Evolutionary conservation across 805 yeast species (phyloP).

Genomic region (Candida qinlingensis): DNA sequence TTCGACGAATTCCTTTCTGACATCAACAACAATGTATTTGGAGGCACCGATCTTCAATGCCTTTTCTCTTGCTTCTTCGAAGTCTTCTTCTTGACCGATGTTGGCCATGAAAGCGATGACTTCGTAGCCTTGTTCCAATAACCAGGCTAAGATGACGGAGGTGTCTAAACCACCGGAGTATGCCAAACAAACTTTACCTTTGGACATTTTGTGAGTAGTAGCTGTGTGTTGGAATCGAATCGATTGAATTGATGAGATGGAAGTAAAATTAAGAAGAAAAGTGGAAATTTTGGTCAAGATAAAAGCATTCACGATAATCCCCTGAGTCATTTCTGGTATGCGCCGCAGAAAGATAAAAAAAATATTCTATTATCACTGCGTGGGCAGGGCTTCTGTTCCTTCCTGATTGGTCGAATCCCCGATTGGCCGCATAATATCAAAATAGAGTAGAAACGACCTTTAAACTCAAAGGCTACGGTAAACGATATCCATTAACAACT

Average conservation of each 20-base stretch:
- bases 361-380: too few relatives aligned
- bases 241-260: background rate
- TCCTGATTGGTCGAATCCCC: too few relatives aligned
- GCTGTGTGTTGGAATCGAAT: background rate
- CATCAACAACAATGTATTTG: constrained; percentile 90
- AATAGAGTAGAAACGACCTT: too few relatives aligned
- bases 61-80: constrained; percentile 93
- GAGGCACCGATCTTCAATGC: constrained; percentile 97
- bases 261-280: background rate
- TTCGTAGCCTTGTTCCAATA: constrained; percentile 95
- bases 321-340: too few relatives aligned
- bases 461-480: too few relatives aligned
- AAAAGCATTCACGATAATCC: too few relatives aligned
- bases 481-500: background rate
- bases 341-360: too few relatives aligned
- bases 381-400: too few relatives aligned
- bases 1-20: constrained; percentile 91
- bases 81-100: constrained; percentile 99
- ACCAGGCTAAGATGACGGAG: constrained; percentile 96
- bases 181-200: constrained; percentile 98
- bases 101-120: constrained; percentile 98
- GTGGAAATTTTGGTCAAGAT: background rate
- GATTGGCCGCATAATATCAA: too few relatives aligned
- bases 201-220: constrained; percentile 54
- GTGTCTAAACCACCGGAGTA: constrained; percentile 99